These are phyloP conservation scores for Hymenoscyphus salicellus DNA, from an alignment of 2,329 filamentous ascomycete species.

Conservation along the genomic window DNA sequence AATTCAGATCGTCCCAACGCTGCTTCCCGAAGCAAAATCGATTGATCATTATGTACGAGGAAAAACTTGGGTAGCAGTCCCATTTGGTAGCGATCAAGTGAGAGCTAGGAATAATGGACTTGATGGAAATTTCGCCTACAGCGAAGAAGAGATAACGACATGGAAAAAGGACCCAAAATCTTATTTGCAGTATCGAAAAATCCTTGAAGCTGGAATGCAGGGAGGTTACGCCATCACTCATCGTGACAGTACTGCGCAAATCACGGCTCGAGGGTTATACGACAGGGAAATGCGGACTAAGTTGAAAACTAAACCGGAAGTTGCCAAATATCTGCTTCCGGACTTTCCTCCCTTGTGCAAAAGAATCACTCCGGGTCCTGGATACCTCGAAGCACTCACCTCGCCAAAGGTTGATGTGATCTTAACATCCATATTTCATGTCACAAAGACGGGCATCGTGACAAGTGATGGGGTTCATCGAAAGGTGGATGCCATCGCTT, in stretches of 20 bases:
- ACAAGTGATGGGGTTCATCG: constrained; percentile 31
- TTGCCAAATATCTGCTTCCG: not conserved
- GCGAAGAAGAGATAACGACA: constrained; percentile 22
- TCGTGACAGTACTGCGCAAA: not conserved
- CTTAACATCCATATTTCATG: constrained; percentile 46
- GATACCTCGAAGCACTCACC: constrained; percentile 41
- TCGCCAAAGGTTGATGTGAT: constrained; percentile 40
- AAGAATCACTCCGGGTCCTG: constrained; percentile 42
- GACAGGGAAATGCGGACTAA: not conserved
- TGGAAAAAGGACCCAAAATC: constrained; percentile 46
- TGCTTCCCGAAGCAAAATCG: constrained; percentile 46
- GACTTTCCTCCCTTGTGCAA: too few relatives aligned
- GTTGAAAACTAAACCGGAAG: not conserved
- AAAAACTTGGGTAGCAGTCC: constrained; percentile 50
- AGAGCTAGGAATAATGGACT: not conserved
- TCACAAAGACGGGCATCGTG: constrained; percentile 37
- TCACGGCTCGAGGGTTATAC: not conserved
- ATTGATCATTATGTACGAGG: constrained; percentile 47
- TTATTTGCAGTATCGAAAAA: too few relatives aligned
- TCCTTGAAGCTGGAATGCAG: constrained; percentile 39
- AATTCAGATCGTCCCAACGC: constrained; percentile 51
- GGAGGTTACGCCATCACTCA: not conserved
- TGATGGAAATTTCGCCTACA: not conserved
- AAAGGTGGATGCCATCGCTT: constrained; percentile 40
- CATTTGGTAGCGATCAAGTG: constrained; percentile 42